These are phyloP conservation scores for Mariannaea elegans DNA, from an alignment of 2,329 filamentous ascomycete genomes.

Conservation along the genomic window DNA sequence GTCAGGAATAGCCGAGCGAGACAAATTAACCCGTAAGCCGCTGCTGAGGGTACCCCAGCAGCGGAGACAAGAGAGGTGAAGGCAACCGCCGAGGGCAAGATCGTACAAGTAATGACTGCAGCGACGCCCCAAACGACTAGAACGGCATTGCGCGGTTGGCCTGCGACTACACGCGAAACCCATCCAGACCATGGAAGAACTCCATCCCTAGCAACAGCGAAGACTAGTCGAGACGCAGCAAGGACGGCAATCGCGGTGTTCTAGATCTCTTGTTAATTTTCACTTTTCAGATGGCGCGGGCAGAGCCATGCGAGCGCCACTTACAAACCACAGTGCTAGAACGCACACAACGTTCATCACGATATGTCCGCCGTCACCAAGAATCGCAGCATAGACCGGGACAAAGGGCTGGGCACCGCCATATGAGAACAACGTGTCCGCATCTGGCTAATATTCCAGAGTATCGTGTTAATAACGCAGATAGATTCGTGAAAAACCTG, in stretches of 20 bases:
- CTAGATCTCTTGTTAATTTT: conserved; percentile 33
- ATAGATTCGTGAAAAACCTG: too few species aligned
- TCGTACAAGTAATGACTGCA: conserved; percentile 65
- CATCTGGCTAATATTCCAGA: conserved; percentile 53
- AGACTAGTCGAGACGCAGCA: conserved; percentile 68
- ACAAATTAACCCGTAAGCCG: conserved; percentile 61
- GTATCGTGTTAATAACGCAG: neutral
- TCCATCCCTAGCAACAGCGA: conserved; percentile 69
- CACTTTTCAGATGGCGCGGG: neutral
- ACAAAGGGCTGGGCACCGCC: conserved; percentile 67
- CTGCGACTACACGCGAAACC: conserved; percentile 63
- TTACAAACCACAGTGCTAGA: conserved; percentile 58
- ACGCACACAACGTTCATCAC: conserved; percentile 69
- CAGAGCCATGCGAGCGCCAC: conserved; percentile 27
- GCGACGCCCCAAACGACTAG: conserved; percentile 65
- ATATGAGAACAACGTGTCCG: conserved; percentile 61
- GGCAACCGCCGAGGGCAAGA: conserved; percentile 62
- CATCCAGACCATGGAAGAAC: conserved; percentile 67
- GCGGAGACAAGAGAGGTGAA: conserved; percentile 64
- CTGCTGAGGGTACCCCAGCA: conserved; percentile 60
- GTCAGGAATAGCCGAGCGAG: conserved; percentile 58
- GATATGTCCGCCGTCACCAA: conserved; percentile 65
- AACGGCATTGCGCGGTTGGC: conserved; percentile 68
- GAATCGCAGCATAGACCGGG: conserved; percentile 63
- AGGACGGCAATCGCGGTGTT: conserved; percentile 69